These are phyloP conservation scores for Ustilago nuda DNA, from an alignment of 1,284 basidiomycete species.

Conservation along the genomic window DNA sequence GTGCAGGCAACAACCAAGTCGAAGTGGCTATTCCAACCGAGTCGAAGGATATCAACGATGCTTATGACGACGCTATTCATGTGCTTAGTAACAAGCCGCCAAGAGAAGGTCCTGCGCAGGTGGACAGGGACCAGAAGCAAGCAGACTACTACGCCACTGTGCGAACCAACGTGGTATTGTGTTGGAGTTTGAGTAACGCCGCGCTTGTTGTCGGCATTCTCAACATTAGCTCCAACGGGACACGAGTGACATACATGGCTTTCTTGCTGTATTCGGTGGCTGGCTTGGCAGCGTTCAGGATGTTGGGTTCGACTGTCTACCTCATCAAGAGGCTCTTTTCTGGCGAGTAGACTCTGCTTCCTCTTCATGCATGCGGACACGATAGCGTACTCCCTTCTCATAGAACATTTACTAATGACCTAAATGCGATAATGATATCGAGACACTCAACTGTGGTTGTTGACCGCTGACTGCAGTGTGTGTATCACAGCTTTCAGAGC, in stretches of 20 bases:
- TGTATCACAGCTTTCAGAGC: neutral
- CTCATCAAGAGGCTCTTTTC: slow-evolving; percentile 60
- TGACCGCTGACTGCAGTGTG: neutral
- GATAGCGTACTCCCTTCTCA: neutral
- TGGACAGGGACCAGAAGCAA: slow-evolving; percentile 62
- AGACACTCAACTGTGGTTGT: neutral
- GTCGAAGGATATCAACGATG: slow-evolving; percentile 63
- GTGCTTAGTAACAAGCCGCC: slow-evolving; percentile 59
- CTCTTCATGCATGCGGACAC: neutral
- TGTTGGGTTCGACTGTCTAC: slow-evolving; percentile 54
- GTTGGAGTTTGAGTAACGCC: slow-evolving; percentile 74
- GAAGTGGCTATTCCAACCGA: slow-evolving; percentile 66
- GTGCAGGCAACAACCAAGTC: slow-evolving; percentile 51
- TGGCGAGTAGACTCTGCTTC: slow-evolving; percentile 44
- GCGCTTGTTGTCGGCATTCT: slow-evolving; percentile 64
- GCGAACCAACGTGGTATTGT: slow-evolving; percentile 87
- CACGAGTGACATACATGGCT: slow-evolving; percentile 63
- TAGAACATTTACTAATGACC: slow-evolving; percentile 1
- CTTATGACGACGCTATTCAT: slow-evolving; percentile 67
- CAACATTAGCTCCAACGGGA: slow-evolving; percentile 52
- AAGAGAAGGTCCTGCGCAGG: slow-evolving; percentile 22
- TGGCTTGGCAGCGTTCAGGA: slow-evolving; percentile 57
- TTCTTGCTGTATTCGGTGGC: slow-evolving; percentile 65
- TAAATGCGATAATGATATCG: slow-evolving; percentile 1
- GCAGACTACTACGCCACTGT: slow-evolving; percentile 74